Percentiles rank a stretch among this genome's conserved stretches.
Conservation (phyloP, 257 asterid species). For the Solanum sparsipilum region DNA sequence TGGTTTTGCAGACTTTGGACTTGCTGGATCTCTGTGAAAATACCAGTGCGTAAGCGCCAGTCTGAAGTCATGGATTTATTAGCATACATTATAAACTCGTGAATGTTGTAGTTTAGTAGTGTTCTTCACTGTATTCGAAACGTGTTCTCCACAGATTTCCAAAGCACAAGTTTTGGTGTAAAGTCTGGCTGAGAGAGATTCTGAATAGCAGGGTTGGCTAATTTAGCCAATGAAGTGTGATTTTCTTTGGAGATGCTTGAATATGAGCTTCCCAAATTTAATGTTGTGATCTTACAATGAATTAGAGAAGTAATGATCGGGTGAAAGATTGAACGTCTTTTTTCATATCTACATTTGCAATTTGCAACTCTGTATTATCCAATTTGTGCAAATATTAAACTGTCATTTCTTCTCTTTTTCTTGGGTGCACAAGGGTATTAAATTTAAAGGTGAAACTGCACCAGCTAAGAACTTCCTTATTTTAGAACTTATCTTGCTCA, state of each 20-base stretch:
- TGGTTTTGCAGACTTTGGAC: constrained; percentile 61
- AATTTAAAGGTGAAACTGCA: neutral
- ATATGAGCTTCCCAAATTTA: neutral
- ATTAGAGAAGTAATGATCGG: neutral
- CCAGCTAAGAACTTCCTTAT: neutral
- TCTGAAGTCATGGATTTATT: constrained; percentile 20
- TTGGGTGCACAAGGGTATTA: neutral
- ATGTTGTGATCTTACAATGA: neutral
- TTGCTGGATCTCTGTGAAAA: constrained; percentile 88
- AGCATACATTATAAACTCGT: neutral
- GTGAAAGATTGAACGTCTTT: neutral
- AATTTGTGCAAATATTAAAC: neutral
- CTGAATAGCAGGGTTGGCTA: neutral
- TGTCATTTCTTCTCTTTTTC: neutral
- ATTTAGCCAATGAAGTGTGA: neutral
- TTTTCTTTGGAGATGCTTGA: neutral
- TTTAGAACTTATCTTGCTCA: neutral
- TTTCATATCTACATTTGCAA: neutral
- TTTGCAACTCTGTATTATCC: neutral
- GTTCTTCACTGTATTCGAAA: constrained; percentile 6
- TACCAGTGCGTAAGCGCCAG: constrained; percentile 6
- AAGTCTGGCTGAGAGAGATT: constrained; percentile 22
- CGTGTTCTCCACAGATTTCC: constrained; percentile 37
- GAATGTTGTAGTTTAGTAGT: constrained; percentile 24
- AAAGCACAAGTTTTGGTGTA: constrained; percentile 57